Conservation (phyloP, 2,329 filamentous ascomycete genomes). For the Pseudopithomyces chartarum region DNA sequence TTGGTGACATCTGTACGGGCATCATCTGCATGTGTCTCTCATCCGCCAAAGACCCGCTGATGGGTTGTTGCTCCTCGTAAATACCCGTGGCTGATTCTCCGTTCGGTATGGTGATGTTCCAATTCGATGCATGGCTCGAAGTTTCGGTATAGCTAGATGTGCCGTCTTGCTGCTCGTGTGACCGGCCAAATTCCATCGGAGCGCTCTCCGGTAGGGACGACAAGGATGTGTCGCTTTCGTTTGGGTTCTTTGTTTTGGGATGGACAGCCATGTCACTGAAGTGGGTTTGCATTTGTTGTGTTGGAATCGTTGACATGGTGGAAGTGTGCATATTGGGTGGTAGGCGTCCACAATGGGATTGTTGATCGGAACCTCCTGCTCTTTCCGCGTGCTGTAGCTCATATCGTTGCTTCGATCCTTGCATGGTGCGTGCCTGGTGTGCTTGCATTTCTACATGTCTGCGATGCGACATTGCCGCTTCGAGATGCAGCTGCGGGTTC, state of each 20-base stretch:
- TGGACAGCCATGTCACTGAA: not conserved
- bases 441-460: not conserved
- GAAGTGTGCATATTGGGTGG: not conserved
- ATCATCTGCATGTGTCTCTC: conserved; percentile 38
- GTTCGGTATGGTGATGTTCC: not conserved
- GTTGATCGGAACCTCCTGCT: not conserved
- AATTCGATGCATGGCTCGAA: not conserved
- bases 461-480: not conserved
- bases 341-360: not conserved
- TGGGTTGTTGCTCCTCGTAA: conserved; percentile 13
- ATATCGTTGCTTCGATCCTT: not conserved
- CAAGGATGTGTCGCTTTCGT: not conserved
- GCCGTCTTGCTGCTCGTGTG: not conserved
- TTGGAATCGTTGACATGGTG: not conserved
- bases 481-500: conserved; percentile 1
- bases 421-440: not conserved
- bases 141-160: not conserved
- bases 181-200: no score
- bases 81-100: not conserved
- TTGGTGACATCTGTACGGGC: conserved; percentile 32
- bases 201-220: not conserved
- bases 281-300: not conserved
- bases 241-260: not conserved
- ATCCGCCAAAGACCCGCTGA: conserved; percentile 34
- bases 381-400: not conserved